Evolutionary conservation across 1,284 basidiomycete species (phyloP).

Genomic region (Leccinum holopus): DNA sequence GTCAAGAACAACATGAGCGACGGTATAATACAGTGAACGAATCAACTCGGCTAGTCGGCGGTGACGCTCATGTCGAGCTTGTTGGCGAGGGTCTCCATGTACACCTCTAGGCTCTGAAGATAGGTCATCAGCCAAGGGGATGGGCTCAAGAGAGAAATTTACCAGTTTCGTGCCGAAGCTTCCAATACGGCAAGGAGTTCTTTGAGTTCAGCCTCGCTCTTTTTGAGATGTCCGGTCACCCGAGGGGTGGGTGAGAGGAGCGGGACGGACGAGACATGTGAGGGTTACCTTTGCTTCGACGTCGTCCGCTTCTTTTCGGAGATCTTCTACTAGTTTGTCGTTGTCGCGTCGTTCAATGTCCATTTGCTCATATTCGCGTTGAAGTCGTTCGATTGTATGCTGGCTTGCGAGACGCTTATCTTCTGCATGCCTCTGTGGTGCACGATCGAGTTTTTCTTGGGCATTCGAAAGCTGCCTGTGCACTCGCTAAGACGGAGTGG

Average conservation of each 20-base stretch:
- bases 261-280: not conserved
- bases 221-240: slow-evolving; percentile 73
- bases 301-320: slow-evolving; percentile 63
- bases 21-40: slow-evolving; percentile 25
- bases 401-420: slow-evolving; percentile 70
- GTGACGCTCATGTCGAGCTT: slow-evolving; percentile 58
- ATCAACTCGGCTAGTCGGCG: slow-evolving; percentile 34
- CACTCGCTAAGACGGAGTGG: slow-evolving; percentile 53
- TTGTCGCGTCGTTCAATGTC: slow-evolving; percentile 69
- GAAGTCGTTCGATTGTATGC: slow-evolving; percentile 66
- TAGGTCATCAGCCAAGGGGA: slow-evolving; percentile 5
- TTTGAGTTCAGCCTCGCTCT: slow-evolving; percentile 71
- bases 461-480: slow-evolving; percentile 75
- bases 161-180: slow-evolving; percentile 77
- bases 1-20: slow-evolving; percentile 14
- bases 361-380: slow-evolving; percentile 77
- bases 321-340: slow-evolving; percentile 71
- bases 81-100: slow-evolving; percentile 78
- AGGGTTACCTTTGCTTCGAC: slow-evolving; percentile 57
- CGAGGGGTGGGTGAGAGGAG: slow-evolving; percentile 31
- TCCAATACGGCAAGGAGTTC: slow-evolving; percentile 78
- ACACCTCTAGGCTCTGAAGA: slow-evolving; percentile 48
- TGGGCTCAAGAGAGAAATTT: slow-evolving; percentile 11
- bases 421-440: slow-evolving; percentile 69
- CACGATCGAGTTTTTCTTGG: slow-evolving; percentile 71